Conservation (phyloP, 1,139 yeast genomes). For the Hemisphaericaspora lyxosophila region DNA sequence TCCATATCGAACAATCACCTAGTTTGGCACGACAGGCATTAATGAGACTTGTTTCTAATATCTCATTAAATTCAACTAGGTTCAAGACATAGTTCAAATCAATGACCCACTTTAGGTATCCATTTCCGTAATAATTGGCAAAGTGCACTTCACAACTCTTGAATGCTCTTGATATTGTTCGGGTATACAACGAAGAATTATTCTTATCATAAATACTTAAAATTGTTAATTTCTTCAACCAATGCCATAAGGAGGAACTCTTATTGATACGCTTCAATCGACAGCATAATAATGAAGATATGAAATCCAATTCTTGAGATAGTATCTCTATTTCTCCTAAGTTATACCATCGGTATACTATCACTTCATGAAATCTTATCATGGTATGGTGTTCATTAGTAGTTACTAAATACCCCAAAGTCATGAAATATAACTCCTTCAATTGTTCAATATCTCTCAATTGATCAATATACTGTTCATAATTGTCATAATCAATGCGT, state of each 20-base stretch:
- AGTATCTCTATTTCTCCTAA: constrained; percentile 7
- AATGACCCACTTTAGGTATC: constrained; percentile 33
- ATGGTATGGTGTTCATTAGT: constrained; percentile 44
- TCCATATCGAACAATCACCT: constrained; percentile 39
- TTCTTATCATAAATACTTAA: constrained; percentile 13
- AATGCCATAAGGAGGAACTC: constrained; percentile 43
- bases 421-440: constrained; percentile 21
- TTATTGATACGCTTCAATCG: constrained; percentile 40
- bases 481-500: not conserved
- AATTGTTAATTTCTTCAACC: constrained; percentile 31
- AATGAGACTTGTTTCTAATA: not conserved
- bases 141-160: constrained; percentile 36
- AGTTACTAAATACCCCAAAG: constrained; percentile 37
- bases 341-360: constrained; percentile 18
- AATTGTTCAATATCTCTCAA: constrained; percentile 3
- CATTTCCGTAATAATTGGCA: constrained; percentile 44
- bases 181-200: not conserved
- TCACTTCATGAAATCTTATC: constrained; percentile 29
- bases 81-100: constrained; percentile 13
- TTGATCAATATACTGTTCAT: constrained; percentile 1
- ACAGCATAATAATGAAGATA: constrained; percentile 34
- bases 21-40: constrained; percentile 1
- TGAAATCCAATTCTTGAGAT: constrained; percentile 27
- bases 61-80: constrained; percentile 6
- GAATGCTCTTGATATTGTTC: constrained; percentile 22